Conservation (phyloP, 78 protist genomes). For the Tieghemostelium lacteum region DNA sequence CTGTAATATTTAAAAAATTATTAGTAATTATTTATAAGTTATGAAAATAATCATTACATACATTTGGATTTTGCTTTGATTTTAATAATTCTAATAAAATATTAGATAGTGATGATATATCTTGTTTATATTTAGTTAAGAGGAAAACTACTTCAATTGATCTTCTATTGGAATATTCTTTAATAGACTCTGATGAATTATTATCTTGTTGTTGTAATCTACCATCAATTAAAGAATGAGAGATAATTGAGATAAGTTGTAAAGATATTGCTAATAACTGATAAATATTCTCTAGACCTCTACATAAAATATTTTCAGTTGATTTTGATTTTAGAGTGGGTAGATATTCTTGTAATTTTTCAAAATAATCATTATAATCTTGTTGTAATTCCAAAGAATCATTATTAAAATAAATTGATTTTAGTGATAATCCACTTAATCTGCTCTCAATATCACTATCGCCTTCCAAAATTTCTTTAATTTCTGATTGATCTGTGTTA, state of each 20-base stretch:
- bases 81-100: constrained; percentile 48
- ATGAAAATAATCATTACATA: background rate
- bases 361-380: constrained; percentile 40
- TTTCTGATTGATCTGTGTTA: constrained; percentile 11
- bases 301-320: constrained; percentile 11
- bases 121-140: constrained; percentile 39
- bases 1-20: background rate
- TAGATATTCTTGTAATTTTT: constrained; percentile 40
- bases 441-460: too few species aligned
- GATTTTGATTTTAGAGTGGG: constrained; percentile 41
- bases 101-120: constrained; percentile 32
- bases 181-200: background rate
- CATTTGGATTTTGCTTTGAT: constrained; percentile 72
- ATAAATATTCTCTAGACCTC: constrained; percentile 55
- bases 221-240: constrained; percentile 1
- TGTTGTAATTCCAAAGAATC: constrained; percentile 48
- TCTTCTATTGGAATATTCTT: constrained; percentile 30
- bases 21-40: background rate
- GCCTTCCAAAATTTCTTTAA: constrained; percentile 53
- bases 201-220: constrained; percentile 1
- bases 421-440: background rate
- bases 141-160: constrained; percentile 43
- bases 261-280: constrained; percentile 20
- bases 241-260: constrained; percentile 22
- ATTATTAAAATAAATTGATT: constrained; percentile 3